Evolutionary conservation across 768 basidiomycete genomes (phyloP), one percentile per base, ranked within the genome.

Genomic region (Phylloporus sp.): DNA sequence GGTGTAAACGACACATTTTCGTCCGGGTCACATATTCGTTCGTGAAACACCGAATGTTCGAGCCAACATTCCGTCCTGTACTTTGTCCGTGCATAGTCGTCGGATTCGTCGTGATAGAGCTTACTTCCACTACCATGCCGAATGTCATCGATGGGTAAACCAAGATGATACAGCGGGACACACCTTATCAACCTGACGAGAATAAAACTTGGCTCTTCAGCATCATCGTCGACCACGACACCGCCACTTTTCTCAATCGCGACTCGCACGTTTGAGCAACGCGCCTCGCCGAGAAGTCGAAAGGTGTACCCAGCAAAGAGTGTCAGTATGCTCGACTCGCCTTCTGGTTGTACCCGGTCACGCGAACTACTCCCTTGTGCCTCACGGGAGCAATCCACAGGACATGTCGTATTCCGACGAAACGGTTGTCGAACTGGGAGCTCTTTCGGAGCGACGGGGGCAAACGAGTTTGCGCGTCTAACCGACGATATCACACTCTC

Each of bases 21-120:
- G 2, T 81, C 77, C 0, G 79, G 71, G 15, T 69, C 62, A 58
- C 86, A 84, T 41, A 95, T 67, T n/a, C 77, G 74, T 36, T 88
- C 84, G 47, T 84, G 81, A 44, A 79, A 84, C 13, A 91, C 76
- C 56, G 89, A 95, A 35, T 78, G 78, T 63, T 97, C 93, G 2
- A 97, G 72, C 93, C 93, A 97, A 61, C 90, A 94, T 64, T 96
- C 93, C 0, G 93, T 95, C 35, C 92, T 79, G 57, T 82, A 90
- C 54, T 80, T 83, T 4, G 54, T 44, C 37, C 77, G 73, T 52
- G 72, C 56, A 1, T 28, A 10, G 7, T 69, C 64, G 43, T 82
- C 79, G 6, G 64, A 59, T 59, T 88, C 86, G 26, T 76, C 73
- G 3, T 65, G 68, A 53, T 74, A 87, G n/a, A 86, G 52, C 51